A percentile compares a stretch with the other conserved stretches of the same genome.
Evolutionary conservation across 345 rosid species (phyloP).

Genomic region (Eucalyptus marginata): DNA sequence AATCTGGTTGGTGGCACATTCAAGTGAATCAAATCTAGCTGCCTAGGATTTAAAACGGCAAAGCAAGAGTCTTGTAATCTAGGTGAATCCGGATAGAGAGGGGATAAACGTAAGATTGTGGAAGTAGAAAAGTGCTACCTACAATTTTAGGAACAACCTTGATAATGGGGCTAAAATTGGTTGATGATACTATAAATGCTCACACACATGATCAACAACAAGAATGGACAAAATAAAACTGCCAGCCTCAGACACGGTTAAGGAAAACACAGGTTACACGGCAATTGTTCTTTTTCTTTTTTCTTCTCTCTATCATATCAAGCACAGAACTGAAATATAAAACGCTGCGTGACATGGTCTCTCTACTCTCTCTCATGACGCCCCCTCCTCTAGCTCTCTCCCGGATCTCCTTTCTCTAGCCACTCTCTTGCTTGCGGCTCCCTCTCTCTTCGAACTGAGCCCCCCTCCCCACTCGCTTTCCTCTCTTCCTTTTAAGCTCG

Average conservation of each 20-base stretch:
- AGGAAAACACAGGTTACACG: neutral
- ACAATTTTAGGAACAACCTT: neutral
- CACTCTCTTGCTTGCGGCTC: too few relatives aligned
- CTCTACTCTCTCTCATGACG: too few relatives aligned
- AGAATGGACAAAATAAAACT: neutral
- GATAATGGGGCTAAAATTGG: neutral
- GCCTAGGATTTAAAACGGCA: neutral
- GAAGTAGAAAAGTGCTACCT: neutral
- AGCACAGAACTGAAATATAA: too few relatives aligned
- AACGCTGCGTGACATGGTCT: accelerated
- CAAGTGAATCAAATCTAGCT: neutral
- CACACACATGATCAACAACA: neutral
- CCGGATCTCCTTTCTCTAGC: too few relatives aligned
- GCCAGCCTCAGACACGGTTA: neutral
- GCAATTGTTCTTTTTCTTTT: too few relatives aligned
- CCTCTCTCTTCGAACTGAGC: too few relatives aligned
- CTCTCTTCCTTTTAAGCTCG: too few relatives aligned
- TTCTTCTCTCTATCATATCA: too few relatives aligned
- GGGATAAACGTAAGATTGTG: neutral
- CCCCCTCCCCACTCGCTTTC: too few relatives aligned
- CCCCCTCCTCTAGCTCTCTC: too few relatives aligned
- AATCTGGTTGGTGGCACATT: neutral
- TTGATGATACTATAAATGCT: neutral
- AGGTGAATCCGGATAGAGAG: neutral
- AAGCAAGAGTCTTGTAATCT: neutral